Conservation (phyloP, 306 rosid genomes). For the Senna tora region DNA sequence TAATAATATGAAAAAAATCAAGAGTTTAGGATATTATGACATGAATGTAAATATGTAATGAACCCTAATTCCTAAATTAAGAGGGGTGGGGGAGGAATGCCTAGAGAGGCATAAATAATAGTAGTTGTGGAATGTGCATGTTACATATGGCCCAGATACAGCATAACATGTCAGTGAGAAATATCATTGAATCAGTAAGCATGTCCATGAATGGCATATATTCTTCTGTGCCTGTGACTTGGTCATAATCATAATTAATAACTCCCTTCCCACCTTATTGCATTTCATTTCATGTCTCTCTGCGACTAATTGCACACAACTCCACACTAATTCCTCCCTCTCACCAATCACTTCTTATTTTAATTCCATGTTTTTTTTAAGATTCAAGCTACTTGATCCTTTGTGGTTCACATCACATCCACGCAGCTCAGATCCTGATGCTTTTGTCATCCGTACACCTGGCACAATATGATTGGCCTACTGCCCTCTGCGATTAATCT, state of each 20-base stretch:
- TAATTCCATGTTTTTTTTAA: background rate
- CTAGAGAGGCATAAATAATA: no score
- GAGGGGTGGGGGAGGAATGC: no score
- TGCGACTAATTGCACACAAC: background rate
- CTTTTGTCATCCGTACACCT: no score
- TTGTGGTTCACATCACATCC: background rate
- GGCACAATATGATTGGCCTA: background rate
- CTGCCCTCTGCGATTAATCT: background rate
- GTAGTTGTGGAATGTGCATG: background rate
- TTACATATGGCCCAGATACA: background rate
- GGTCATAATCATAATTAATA: background rate
- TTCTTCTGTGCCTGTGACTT: background rate
- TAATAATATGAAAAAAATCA: background rate
- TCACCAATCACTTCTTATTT: background rate
- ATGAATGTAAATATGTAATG: no score
- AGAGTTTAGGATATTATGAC: background rate
- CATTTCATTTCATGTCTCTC: background rate
- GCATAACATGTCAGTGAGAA: background rate
- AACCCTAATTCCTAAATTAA: background rate
- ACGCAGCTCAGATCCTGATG: background rate
- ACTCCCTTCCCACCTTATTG: background rate
- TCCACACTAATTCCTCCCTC: background rate
- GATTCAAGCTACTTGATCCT: background rate
- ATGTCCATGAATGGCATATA: background rate
- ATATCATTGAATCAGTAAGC: background rate